These are phyloP conservation scores for Multifurca ochricompacta DNA, from an alignment of 768 basidiomycete species.

Conservation along the genomic window DNA sequence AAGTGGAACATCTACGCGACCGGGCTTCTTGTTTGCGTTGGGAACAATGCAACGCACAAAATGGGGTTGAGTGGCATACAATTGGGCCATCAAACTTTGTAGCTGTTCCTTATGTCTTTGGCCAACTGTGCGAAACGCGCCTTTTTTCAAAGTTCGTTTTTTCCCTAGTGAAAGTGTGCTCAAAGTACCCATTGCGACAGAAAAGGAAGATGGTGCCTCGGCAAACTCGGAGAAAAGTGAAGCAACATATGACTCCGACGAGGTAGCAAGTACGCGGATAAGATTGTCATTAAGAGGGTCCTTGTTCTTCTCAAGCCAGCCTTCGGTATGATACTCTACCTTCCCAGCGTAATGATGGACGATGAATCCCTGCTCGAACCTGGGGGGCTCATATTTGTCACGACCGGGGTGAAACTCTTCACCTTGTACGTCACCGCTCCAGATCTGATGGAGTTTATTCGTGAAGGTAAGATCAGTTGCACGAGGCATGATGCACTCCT, in stretches of 20 bases:
- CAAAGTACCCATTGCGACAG: conserved; percentile 33
- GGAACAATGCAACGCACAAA: conserved; percentile 99
- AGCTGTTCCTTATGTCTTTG: conserved; percentile 97
- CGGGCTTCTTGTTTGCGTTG: conserved; percentile 84
- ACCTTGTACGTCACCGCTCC: conserved; percentile 44
- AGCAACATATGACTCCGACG: conserved; percentile 75
- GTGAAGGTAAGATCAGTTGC: conserved; percentile 94
- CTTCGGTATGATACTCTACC: conserved; percentile 92
- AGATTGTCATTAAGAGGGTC: conserved; percentile 97
- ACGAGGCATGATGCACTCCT: conserved; percentile 99
- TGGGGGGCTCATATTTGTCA: conserved; percentile 74
- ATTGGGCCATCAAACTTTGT: conserved; percentile 80
- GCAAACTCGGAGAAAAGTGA: conserved; percentile 77
- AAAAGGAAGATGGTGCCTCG: conserved; percentile 34
- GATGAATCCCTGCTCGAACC: conserved; percentile 92
- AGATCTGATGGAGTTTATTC: conserved; percentile 78
- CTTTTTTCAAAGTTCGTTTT: conserved; percentile 81
- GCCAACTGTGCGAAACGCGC: conserved; percentile 92
- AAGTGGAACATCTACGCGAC: conserved; percentile 85
- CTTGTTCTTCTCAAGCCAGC: conserved; percentile 99
- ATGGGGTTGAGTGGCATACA: conserved; percentile 92
- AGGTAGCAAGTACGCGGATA: conserved; percentile 76
- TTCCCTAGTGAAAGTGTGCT: conserved; percentile 43
- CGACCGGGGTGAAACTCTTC: conserved; percentile 64
- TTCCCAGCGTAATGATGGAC: conserved; percentile 94